Percentiles rank a stretch among this genome's conserved stretches.
phyloP scores from a whole-genome alignment of 2,329 filamentous ascomycete species.

The Metarhizium guizhouense region DNA sequence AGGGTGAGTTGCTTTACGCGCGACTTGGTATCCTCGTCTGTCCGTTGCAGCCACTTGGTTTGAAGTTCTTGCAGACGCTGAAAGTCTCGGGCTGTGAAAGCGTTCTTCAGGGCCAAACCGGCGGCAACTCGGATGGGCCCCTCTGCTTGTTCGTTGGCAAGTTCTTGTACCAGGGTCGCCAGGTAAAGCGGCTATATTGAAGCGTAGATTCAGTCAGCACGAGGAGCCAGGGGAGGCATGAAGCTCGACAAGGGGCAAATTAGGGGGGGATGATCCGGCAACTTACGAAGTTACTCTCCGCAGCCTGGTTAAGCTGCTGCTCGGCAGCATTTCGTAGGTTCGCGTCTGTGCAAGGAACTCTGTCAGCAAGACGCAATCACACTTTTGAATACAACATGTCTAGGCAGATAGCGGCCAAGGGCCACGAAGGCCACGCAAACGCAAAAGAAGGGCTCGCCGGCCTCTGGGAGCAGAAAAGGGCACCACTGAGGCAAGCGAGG shows the following conservation, averaged over 20 bases:
- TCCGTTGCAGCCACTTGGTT: slow-evolving; percentile 81
- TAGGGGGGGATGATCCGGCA: slow-evolving; percentile 10
- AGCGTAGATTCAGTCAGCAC: not conserved
- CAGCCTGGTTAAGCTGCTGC: slow-evolving; percentile 85
- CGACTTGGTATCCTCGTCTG: slow-evolving; percentile 72
- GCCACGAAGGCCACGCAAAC: not conserved
- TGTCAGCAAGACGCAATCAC: not conserved
- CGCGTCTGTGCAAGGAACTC: slow-evolving; percentile 57
- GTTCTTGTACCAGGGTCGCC: slow-evolving; percentile 81
- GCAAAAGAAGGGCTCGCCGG: not conserved
- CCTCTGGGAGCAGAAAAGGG: not conserved
- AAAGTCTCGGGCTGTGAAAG: slow-evolving; percentile 89
- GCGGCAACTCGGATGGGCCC: slow-evolving; percentile 85
- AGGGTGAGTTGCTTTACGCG: slow-evolving; percentile 87
- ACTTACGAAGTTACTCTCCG: slow-evolving; percentile 88
- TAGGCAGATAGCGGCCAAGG: not conserved
- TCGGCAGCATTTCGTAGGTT: slow-evolving; percentile 83
- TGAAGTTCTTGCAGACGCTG: slow-evolving; percentile 82
- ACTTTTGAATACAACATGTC: not conserved
- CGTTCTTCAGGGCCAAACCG: slow-evolving; percentile 95
- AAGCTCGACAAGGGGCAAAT: slow-evolving; percentile 10
- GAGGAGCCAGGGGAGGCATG: slow-evolving; percentile 10
- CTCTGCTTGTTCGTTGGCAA: slow-evolving; percentile 81
- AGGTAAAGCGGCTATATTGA: slow-evolving; percentile 73
- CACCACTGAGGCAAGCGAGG: not conserved